Conservation (phyloP, 2,329 filamentous ascomycete species). For the Pseudogymnoascus sp. region DNA sequence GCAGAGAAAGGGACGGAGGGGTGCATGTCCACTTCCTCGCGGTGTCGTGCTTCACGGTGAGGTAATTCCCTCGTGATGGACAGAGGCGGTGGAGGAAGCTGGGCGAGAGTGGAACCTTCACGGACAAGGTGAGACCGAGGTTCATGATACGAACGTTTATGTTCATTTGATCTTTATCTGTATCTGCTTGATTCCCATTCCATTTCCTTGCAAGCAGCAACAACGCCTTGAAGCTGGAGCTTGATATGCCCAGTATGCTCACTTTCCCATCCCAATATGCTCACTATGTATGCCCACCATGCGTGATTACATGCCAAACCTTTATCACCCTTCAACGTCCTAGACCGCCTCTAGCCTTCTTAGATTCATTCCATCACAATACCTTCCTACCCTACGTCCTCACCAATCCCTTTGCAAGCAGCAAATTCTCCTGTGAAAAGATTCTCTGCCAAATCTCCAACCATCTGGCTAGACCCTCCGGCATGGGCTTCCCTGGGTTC, state of each 20-base stretch:
- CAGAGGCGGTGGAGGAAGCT: not conserved
- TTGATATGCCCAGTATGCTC: constrained; percentile 2
- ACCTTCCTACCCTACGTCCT: not conserved
- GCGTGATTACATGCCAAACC: not conserved
- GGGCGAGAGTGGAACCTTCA: not conserved
- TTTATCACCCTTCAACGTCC: not conserved
- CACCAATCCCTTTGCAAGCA: constrained; percentile 3
- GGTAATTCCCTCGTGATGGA: not conserved
- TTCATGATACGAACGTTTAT: not conserved
- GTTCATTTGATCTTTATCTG: not conserved
- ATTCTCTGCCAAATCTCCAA: constrained; percentile 65
- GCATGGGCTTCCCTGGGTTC: constrained; percentile 51
- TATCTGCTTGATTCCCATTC: not conserved
- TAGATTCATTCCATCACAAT: not conserved
- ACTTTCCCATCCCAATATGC: constrained; percentile 1
- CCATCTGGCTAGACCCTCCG: constrained; percentile 63
- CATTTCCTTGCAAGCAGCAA: not conserved
- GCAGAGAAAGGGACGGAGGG: not conserved
- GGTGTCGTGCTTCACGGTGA: not conserved
- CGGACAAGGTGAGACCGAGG: not conserved
- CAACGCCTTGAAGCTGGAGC: constrained; percentile 3
- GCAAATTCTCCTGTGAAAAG: constrained; percentile 37
- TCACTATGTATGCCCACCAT: constrained; percentile 2
- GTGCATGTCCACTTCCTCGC: not conserved
- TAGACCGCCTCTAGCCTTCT: not conserved